Conservation (phyloP, 2,329 filamentous ascomycete species). For the Chrysosphaeria jannelii region DNA sequence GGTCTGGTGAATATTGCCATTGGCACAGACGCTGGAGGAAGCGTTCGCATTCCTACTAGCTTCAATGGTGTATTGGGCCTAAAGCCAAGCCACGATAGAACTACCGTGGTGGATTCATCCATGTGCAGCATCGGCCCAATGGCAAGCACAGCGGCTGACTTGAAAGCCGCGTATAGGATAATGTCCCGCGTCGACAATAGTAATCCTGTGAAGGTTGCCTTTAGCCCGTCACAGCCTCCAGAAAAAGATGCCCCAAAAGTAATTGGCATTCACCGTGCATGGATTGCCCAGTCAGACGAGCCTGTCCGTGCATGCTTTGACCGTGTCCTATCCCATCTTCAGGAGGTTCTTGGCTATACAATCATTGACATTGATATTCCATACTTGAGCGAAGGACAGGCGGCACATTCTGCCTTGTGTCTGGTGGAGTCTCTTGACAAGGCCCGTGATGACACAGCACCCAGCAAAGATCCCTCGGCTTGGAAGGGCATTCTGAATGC, state of each 20-base stretch:
- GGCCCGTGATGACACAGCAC: conserved; percentile 9
- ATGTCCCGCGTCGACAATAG: conserved; percentile 43
- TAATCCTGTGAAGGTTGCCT: conserved; percentile 27
- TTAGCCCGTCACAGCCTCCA: conserved; percentile 22
- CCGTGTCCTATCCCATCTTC: conserved; percentile 25
- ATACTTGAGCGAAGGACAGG: conserved; percentile 36
- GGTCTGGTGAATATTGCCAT: conserved; percentile 48
- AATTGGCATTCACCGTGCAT: conserved; percentile 39
- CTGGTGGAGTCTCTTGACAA: conserved; percentile 33
- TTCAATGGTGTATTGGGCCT: conserved; percentile 63
- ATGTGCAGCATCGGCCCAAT: conserved; percentile 43
- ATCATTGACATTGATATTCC: conserved; percentile 33
- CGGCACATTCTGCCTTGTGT: conserved; percentile 50
- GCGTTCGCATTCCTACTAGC: conserved; percentile 38
- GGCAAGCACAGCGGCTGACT: conserved; percentile 43
- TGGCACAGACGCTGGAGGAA: conserved; percentile 46
- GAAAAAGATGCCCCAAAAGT: conserved; percentile 10
- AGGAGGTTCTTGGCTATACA: conserved; percentile 15
- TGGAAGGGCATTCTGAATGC: conserved; percentile 27
- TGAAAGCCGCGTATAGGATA: conserved; percentile 54
- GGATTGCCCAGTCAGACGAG: conserved; percentile 38
- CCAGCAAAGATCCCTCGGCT: conserved; percentile 7
- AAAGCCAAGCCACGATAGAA: conserved; percentile 47
- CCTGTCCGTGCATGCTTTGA: conserved; percentile 31
- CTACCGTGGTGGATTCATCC: conserved; percentile 21